A percentile compares a stretch with the other conserved stretches of the same genome.
These are phyloP conservation scores for Neofusicoccum umdonicola DNA, from an alignment of 2,329 filamentous ascomycete species.

Conservation along the genomic window DNA sequence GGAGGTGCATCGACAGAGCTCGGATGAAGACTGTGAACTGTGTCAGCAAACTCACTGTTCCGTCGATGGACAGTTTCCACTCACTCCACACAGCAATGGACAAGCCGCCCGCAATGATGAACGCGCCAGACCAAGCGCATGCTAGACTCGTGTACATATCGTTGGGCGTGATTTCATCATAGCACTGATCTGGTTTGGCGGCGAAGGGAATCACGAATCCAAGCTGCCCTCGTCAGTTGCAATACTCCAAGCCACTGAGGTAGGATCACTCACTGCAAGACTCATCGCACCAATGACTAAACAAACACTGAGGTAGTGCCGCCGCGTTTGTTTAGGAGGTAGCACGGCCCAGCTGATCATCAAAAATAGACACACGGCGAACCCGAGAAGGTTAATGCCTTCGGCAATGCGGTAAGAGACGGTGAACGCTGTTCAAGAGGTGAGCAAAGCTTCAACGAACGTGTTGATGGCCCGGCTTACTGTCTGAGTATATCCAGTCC, in stretches of 20 bases:
- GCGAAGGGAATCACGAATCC: conserved; percentile 88
- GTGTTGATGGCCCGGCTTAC: conserved; percentile 38
- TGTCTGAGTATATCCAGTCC: conserved; percentile 67
- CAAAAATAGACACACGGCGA: conserved; percentile 71
- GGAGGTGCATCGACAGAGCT: conserved; percentile 86
- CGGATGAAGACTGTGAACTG: conserved; percentile 69
- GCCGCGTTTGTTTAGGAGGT: conserved; percentile 82
- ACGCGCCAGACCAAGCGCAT: conserved; percentile 84
- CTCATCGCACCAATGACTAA: conserved; percentile 72
- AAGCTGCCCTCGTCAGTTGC: conserved; percentile 55
- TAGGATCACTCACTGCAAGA: conserved; percentile 65
- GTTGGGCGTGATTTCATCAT: conserved; percentile 86
- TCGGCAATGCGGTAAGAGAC: conserved; percentile 66
- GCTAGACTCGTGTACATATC: conserved; percentile 80
- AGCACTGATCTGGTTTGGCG: conserved; percentile 75
- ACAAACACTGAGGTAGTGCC: conserved; percentile 91
- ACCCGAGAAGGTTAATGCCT: conserved; percentile 75
- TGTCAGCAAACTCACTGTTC: not conserved
- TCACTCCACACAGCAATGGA: conserved; percentile 76
- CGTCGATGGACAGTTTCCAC: conserved; percentile 22
- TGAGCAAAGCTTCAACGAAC: conserved; percentile 15
- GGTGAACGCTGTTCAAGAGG: conserved; percentile 44
- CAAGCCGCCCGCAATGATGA: conserved; percentile 84
- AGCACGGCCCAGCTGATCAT: conserved; percentile 76
- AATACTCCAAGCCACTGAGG: conserved; percentile 15